Base-by-base conservation (phyloP, 495 filamentous ascomycete genomes). In the Neurospora discreta region DNA sequence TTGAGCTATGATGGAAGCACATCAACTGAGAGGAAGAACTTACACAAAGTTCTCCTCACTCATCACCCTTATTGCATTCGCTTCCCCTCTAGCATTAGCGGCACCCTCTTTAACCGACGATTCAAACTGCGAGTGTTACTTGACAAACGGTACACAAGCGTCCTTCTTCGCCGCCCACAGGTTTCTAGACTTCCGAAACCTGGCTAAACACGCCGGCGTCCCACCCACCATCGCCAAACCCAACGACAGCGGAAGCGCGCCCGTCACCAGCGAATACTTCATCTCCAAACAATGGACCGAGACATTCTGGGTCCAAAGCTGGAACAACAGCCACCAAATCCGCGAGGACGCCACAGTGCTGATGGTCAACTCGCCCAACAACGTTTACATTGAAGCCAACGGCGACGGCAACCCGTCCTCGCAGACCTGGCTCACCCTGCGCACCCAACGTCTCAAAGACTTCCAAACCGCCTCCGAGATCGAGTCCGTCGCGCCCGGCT, bases 391-490 rank as follows among this genome's bases (percentile, higher is more conserved):
- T 68, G 80, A 85, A 52, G 70, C 77, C 70, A 83, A 82, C 69
- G 36, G 42, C 69, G 83, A 85, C 68, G 42, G 71, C 13, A 74
- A 78, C 70, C 73, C 78, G 8, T 69, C 76, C 52, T 79, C 82
- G 26, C 71, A 81, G 39, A 89, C 89, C 36, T 89, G 81, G 75
- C 85, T 93, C 68, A 87, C 87, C 16, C 80, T 93, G 72, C 87
- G 89, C 39, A 90, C 90, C 13, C 82, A 84, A 11, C 85, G 90
- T 0, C 81, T 87, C 11, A 69, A 79, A 0, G 74, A 80, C 58
- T 90, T 87, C 77, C 89, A 90, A 67, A 88, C 89, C 2, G 82
- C 90, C 0, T 88, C 87, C 26, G 90, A 92, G 74, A 87, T 93
- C 70, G 89, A 90, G 71, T 87, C 84, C n/a, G 77, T 75, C 8